Evolutionary conservation across 495 filamentous ascomycete genomes (phyloP).

Genomic region (Xylaria scruposa): DNA sequence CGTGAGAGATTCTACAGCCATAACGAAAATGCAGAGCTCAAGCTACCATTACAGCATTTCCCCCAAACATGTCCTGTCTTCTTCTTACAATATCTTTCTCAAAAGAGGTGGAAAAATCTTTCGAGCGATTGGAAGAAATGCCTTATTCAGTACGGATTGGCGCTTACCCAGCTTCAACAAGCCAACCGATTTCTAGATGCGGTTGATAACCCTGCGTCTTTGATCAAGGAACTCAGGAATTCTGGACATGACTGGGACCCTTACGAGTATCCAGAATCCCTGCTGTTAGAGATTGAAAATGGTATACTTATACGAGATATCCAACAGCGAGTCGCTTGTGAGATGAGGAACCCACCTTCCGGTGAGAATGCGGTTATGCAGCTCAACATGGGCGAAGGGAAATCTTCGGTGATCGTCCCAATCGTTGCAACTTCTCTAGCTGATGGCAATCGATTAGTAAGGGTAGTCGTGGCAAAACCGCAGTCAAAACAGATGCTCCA

Average conservation of each 20-base stretch:
- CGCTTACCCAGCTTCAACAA: conserved; percentile 43
- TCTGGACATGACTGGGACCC: conserved; percentile 60
- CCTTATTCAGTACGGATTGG: conserved; percentile 43
- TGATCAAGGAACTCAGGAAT: conserved; percentile 50
- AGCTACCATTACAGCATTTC: no score
- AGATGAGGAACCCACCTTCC: conserved; percentile 56
- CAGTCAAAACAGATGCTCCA: conserved; percentile 59
- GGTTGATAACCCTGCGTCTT: conserved; percentile 33
- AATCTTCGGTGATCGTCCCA: conserved; percentile 62
- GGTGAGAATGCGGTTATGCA: conserved; percentile 60
- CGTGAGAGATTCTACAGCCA: no score
- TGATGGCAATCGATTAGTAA: conserved; percentile 48
- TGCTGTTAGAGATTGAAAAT: conserved; percentile 64
- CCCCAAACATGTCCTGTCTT: conserved; percentile 41
- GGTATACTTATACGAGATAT: conserved; percentile 58
- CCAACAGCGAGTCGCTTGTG: conserved; percentile 63
- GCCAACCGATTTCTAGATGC: conserved; percentile 39
- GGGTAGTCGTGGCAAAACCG: conserved; percentile 60
- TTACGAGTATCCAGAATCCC: conserved; percentile 55
- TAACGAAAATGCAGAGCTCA: no score
- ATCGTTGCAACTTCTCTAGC: conserved; percentile 59
- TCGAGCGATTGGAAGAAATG: conserved; percentile 33
- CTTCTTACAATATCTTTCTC: conserved; percentile 42
- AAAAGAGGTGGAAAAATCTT: conserved; percentile 31
- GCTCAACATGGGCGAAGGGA: conserved; percentile 60